A percentile compares a stretch with the other conserved stretches of the same genome.
phyloP scores from a whole-genome alignment of 768 basidiomycete species.

The Glaciozyma martinii region DNA sequence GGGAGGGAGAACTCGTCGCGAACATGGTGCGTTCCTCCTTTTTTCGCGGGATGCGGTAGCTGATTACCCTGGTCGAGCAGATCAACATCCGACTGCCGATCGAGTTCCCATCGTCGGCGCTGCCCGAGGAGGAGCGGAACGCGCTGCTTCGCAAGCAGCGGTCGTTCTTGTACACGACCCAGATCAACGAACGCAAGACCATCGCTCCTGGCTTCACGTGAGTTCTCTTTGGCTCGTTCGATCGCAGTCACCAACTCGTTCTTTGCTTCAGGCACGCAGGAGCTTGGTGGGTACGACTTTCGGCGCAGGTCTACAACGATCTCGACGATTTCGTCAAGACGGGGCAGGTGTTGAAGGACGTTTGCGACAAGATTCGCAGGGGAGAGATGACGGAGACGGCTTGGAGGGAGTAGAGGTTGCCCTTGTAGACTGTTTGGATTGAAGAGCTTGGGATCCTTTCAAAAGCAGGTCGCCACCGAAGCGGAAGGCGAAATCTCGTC shows the following conservation, averaged over 20 bases:
- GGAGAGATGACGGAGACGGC: neutral
- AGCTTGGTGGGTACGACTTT: constrained; percentile 11
- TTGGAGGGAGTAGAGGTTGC: too few relatives aligned
- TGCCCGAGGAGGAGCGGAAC: neutral
- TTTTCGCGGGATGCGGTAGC: neutral
- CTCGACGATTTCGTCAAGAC: constrained; percentile 21
- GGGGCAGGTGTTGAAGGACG: constrained; percentile 6
- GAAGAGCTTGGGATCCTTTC: too few relatives aligned
- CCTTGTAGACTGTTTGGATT: too few relatives aligned
- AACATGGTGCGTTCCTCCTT: constrained; percentile 52
- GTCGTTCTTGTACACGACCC: constrained; percentile 1
- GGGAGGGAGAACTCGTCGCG: constrained; percentile 49
- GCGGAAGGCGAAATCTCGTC: too few relatives aligned
- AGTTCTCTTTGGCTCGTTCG: neutral
- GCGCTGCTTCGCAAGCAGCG: neutral
- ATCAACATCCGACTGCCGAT: constrained; percentile 30
- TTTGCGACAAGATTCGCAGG: constrained; percentile 10
- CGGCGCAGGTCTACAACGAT: constrained; percentile 32
- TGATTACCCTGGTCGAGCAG: neutral
- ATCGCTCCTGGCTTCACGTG: constrained; percentile 6
- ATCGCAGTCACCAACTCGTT: neutral
- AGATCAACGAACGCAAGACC: constrained; percentile 2
- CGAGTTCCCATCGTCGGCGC: neutral
- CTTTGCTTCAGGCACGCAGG: constrained; percentile 1
- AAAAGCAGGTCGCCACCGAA: too few relatives aligned